Evolutionary conservation across 2,329 filamentous ascomycete species (phyloP).

Genomic region (Aspergillus chevalieri): DNA sequence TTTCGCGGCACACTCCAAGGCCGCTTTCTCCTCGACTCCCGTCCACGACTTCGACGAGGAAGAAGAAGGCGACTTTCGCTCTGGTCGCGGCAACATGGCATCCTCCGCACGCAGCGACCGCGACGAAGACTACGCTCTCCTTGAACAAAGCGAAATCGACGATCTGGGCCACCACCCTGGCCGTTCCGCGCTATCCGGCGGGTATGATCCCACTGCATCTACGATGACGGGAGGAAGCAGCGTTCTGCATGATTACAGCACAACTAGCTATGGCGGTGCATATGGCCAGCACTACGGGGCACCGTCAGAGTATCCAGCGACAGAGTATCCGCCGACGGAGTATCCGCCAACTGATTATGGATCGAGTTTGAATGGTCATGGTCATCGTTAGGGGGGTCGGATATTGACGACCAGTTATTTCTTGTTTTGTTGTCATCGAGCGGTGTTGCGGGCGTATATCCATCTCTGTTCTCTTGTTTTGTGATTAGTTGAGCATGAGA

Average conservation of each 20-base stretch:
- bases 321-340: constrained; percentile 9
- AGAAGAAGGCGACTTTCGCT: constrained; percentile 37
- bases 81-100: constrained; percentile 35
- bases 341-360: constrained; percentile 10
- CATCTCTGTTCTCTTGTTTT: constrained; percentile 10
- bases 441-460: constrained; percentile 28
- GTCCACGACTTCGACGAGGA: constrained; percentile 42
- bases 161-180: constrained; percentile 33
- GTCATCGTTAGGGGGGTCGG: constrained; percentile 5
- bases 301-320: constrained; percentile 11
- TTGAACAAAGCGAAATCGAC: constrained; percentile 43
- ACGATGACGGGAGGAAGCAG: constrained; percentile 14
- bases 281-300: constrained; percentile 30
- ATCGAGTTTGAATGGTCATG: constrained; percentile 13
- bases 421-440: constrained; percentile 21
- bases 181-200: constrained; percentile 30
- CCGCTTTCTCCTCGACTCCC: constrained; percentile 43
- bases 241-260: constrained; percentile 37
- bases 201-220: constrained; percentile 35
- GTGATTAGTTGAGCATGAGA: not conserved
- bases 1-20: constrained; percentile 45
- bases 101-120: constrained; percentile 36
- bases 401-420: constrained; percentile 9
- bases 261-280: constrained; percentile 37
- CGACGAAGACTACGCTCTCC: constrained; percentile 48